Evolutionary conservation across 768 basidiomycete species (phyloP).

Genomic region (Glaciozyma antarctica): DNA sequence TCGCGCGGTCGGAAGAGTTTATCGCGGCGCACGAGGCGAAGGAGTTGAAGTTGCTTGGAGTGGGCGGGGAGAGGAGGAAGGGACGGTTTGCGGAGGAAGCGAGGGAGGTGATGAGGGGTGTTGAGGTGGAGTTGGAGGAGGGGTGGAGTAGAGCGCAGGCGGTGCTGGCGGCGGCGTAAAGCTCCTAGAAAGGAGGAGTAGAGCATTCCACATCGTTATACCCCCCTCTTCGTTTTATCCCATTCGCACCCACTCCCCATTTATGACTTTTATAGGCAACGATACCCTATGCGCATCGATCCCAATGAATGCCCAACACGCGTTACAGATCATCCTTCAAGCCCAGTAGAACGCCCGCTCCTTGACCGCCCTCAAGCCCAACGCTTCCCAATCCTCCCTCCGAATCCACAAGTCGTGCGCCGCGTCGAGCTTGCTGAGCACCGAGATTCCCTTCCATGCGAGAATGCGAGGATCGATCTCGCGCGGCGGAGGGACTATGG

Average conservation of each 20-base stretch:
- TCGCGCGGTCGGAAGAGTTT: constrained; percentile 12
- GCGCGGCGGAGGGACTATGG: constrained; percentile 87
- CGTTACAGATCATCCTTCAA: neutral
- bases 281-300: too few species aligned
- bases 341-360: constrained; percentile 38
- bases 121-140: neutral
- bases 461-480: constrained; percentile 82
- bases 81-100: neutral
- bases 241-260: neutral
- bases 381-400: constrained; percentile 57
- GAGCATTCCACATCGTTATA: neutral
- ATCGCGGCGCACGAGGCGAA: constrained; percentile 6
- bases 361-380: constrained; percentile 41
- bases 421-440: constrained; percentile 84
- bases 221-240: neutral
- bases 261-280: neutral
- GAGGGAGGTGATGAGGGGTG: constrained; percentile 7
- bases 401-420: constrained; percentile 84
- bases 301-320: too few species aligned
- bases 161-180: neutral
- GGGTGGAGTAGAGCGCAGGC: neutral
- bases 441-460: constrained; percentile 89
- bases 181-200: neutral
- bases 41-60: neutral
- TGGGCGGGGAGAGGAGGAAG: neutral